phyloP scores from a whole-genome alignment of 306 rosid species.

The Fragaria vesca region DNA sequence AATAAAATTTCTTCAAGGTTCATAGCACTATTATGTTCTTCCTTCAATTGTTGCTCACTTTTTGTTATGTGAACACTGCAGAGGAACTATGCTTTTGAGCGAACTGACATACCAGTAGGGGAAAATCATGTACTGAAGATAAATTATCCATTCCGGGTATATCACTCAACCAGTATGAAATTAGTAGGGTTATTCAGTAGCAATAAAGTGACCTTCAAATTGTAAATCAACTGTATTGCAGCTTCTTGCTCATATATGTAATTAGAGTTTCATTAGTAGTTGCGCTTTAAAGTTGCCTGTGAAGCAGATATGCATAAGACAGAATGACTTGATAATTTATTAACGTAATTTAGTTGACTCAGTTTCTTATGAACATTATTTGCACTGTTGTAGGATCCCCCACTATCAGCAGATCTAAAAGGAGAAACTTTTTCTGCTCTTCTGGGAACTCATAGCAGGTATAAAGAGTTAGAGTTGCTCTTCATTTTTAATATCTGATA shows the following conservation, averaged over 20 bases:
- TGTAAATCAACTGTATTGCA: not conserved
- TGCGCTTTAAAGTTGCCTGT: slow-evolving; percentile 14
- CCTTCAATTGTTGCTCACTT: slow-evolving; percentile 19
- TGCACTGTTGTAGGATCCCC: slow-evolving; percentile 60
- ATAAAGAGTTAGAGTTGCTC: slow-evolving; percentile 20
- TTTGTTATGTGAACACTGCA: slow-evolving; percentile 29
- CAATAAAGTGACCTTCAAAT: slow-evolving; percentile 20
- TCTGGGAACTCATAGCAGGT: slow-evolving; percentile 85
- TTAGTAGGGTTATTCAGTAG: slow-evolving; percentile 3
- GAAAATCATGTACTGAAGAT: slow-evolving; percentile 84
- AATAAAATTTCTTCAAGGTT: slow-evolving; percentile 14
- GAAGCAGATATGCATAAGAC: slow-evolving; percentile 2
- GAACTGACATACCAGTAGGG: slow-evolving; percentile 74
- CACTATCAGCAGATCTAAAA: slow-evolving; percentile 67
- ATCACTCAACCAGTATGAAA: slow-evolving; percentile 22
- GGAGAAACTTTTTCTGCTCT: slow-evolving; percentile 73
- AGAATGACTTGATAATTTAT: not conserved
- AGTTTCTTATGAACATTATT: slow-evolving; percentile 3
- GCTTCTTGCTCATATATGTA: not conserved
- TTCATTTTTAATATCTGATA: slow-evolving; percentile 17
- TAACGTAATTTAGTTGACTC: not conserved
- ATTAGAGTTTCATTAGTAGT: slow-evolving; percentile 1
- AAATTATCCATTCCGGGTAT: slow-evolving; percentile 87
- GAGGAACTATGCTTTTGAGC: slow-evolving; percentile 94
- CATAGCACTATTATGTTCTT: slow-evolving; percentile 7